These are phyloP conservation scores for Coemansia furcata DNA, from an alignment of 192 early-diverging fungal genomes.

Conservation along the genomic window DNA sequence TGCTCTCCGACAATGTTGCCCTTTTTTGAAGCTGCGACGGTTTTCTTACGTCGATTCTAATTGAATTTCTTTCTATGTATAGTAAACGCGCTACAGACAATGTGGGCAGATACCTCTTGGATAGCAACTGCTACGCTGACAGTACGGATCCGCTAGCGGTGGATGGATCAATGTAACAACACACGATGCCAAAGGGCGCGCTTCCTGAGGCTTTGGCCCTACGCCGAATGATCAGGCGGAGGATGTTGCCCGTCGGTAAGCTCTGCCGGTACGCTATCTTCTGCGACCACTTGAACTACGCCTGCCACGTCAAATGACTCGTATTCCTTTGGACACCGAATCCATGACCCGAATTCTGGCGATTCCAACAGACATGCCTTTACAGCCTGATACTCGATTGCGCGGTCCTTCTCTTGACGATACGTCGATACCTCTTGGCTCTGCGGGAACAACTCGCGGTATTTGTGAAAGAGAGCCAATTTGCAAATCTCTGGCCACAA, in stretches of 20 bases:
- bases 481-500: constrained; percentile 40
- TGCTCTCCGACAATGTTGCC: neutral
- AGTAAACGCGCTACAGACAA: too few species aligned
- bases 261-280: neutral
- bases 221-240: too few species aligned
- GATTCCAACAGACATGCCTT: constrained; percentile 18
- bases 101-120: too few species aligned
- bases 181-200: too few species aligned
- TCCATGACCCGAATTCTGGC: constrained; percentile 26
- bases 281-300: neutral
- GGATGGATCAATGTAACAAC: too few species aligned
- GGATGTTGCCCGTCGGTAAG: too few species aligned
- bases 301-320: constrained; percentile 21
- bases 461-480: constrained; percentile 17
- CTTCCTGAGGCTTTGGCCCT: too few species aligned
- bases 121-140: too few species aligned
- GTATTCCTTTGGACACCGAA: constrained; percentile 15
- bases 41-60: too few species aligned
- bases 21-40: too few species aligned
- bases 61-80: too few species aligned
- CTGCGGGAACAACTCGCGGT: neutral
- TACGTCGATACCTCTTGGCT: constrained; percentile 13
- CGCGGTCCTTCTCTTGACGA: constrained; percentile 19
- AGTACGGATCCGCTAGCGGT: too few species aligned
- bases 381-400: constrained; percentile 26